Evolutionary conservation across 1,139 yeast genomes (phyloP).

Genomic region (Yamadazyma epiphylla): DNA sequence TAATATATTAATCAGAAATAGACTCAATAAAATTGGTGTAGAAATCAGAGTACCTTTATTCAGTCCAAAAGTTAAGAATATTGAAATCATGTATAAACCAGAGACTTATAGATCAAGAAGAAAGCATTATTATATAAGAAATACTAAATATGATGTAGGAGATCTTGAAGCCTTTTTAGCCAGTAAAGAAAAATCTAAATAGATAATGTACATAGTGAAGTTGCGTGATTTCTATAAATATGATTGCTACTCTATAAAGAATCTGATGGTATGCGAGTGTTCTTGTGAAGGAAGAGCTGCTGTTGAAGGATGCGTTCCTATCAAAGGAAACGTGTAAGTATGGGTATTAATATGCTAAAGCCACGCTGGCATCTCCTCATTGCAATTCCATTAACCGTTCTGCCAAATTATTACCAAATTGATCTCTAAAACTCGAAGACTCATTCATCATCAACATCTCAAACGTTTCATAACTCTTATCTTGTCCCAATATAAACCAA

Average conservation of each 20-base stretch:
- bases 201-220: too few relatives aligned
- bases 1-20: constrained; percentile 73
- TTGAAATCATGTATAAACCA: constrained; percentile 75
- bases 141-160: constrained; percentile 77
- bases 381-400: constrained; percentile 14
- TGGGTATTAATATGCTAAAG: constrained; percentile 1
- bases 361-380: background rate
- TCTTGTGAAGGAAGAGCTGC: too few relatives aligned
- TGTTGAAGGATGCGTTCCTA: too few relatives aligned
- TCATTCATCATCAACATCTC: constrained; percentile 41
- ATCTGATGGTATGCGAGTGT: too few relatives aligned
- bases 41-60: constrained; percentile 76
- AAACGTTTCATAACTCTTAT: constrained; percentile 35
- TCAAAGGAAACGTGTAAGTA: constrained; percentile 1
- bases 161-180: constrained; percentile 54
- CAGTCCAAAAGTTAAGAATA: constrained; percentile 70
- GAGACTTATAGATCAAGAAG: constrained; percentile 65
- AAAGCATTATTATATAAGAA: constrained; percentile 86
- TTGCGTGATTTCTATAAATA: too few relatives aligned
- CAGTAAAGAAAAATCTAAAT: constrained; percentile 14
- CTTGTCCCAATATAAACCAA: constrained; percentile 23
- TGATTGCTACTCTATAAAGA: too few relatives aligned
- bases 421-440: constrained; percentile 27
- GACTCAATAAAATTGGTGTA: constrained; percentile 72
- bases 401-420: constrained; percentile 27